phyloP scores from a whole-genome alignment of 768 basidiomycete species.

The Aureoboletus auriporus region DNA sequence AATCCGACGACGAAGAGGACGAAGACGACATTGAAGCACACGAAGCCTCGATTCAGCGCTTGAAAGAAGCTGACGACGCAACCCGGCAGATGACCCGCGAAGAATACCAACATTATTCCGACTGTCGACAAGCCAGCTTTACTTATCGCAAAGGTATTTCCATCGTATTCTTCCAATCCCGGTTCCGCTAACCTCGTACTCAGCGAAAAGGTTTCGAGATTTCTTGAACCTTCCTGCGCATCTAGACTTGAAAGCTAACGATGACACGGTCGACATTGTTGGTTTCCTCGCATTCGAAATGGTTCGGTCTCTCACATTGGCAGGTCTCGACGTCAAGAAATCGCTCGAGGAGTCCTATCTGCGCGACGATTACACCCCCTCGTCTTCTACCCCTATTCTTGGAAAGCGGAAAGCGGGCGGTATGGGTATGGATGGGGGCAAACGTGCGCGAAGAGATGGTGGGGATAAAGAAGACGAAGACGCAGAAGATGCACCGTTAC shows the following conservation, averaged over 20 bases:
- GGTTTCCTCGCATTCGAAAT: constrained; percentile 97
- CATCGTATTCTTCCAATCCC: fast-evolving
- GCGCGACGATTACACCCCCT: constrained; percentile 53
- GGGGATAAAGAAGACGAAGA: constrained; percentile 51
- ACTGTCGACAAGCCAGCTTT: constrained; percentile 94
- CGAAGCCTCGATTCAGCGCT: constrained; percentile 85
- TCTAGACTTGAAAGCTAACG: constrained; percentile 85
- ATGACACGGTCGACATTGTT: constrained; percentile 94
- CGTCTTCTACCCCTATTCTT: constrained; percentile 48
- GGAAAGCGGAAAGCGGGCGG: constrained; percentile 65
- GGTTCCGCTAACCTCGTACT: neutral
- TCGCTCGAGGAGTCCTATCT: constrained; percentile 69
- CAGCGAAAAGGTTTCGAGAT: constrained; percentile 92
- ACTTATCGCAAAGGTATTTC: constrained; percentile 89
- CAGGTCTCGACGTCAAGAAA: constrained; percentile 80
- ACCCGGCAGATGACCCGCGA: constrained; percentile 95
- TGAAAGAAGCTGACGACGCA: constrained; percentile 94
- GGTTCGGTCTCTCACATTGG: constrained; percentile 89
- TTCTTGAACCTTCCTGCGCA: constrained; percentile 87
- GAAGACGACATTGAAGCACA: constrained; percentile 96
- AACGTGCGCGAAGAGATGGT: constrained; percentile 48
- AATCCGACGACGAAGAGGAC: constrained; percentile 93
- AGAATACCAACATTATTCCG: constrained; percentile 95
- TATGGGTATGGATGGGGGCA: constrained; percentile 39
- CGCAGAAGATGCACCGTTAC: constrained; percentile 60